A percentile compares a stretch with the other conserved stretches of the same genome.
phyloP scores from a whole-genome alignment of 352 stramenopile species.

The Globisporangium megalacanthum region DNA sequence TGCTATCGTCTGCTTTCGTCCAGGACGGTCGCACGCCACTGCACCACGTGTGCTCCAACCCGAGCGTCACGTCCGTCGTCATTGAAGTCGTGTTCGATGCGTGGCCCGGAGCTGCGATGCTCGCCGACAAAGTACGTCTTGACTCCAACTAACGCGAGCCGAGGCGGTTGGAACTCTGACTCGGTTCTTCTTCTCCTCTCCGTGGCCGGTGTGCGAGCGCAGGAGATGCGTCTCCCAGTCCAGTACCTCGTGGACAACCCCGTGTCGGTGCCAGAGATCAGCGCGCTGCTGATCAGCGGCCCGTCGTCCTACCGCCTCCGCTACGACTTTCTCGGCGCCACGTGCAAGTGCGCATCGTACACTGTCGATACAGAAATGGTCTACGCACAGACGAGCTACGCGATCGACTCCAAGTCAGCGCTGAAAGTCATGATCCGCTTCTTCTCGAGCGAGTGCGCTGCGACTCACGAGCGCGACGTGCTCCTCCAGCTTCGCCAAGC shows the following conservation, averaged over 20 bases:
- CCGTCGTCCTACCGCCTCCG: conserved; percentile 59
- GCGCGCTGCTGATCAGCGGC: conserved; percentile 44
- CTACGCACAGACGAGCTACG: conserved; percentile 42
- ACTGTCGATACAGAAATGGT: conserved; percentile 27
- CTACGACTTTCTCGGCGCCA: conserved; percentile 52
- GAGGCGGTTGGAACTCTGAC: too few species aligned
- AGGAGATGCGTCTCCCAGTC: conserved; percentile 65
- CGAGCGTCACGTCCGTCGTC: conserved; percentile 36
- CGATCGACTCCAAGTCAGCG: conserved; percentile 47
- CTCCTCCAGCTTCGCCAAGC: conserved; percentile 31
- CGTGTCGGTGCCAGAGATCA: conserved; percentile 37
- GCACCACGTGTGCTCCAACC: conserved; percentile 59
- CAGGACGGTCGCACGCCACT: conserved; percentile 55
- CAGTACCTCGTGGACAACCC: conserved; percentile 72
- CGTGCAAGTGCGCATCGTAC: conserved; percentile 27
- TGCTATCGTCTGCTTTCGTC: not conserved
- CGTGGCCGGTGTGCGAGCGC: not conserved
- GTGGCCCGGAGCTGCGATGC: conserved; percentile 44
- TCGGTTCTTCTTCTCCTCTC: too few species aligned
- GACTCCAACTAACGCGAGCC: too few species aligned
- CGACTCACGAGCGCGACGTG: conserved; percentile 37
- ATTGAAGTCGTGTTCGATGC: conserved; percentile 71
- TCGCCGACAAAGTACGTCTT: conserved; percentile 39
- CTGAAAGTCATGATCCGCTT: conserved; percentile 58
- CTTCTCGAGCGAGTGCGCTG: conserved; percentile 28